These are phyloP conservation scores for Echinosophora koreensis DNA, from an alignment of 306 rosid genomes.

Conservation along the genomic window DNA sequence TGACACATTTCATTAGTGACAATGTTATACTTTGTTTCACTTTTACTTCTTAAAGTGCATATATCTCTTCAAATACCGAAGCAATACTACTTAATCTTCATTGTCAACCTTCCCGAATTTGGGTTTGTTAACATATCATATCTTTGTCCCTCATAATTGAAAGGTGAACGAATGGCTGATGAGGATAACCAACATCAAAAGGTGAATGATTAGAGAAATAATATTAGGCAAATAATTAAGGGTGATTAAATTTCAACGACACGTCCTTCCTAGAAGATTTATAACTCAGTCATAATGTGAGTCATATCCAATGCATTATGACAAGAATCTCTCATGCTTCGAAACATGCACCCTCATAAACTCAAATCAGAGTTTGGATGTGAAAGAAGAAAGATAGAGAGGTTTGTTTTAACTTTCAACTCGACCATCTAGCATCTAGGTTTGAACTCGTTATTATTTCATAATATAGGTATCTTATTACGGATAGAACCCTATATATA, in stretches of 20 bases:
- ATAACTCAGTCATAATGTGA: neutral
- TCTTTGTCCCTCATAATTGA: neutral
- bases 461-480: no score
- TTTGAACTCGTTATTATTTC: no score
- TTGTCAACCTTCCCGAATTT: neutral
- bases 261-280: neutral
- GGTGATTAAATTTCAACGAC: neutral
- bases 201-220: slow-evolving; percentile 3
- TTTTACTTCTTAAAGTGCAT: no score
- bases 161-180: neutral
- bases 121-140: neutral
- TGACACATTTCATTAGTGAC: neutral
- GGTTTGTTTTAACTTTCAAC: no score
- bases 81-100: neutral
- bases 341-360: neutral
- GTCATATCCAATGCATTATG: neutral
- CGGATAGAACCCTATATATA: neutral
- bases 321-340: neutral
- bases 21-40: neutral
- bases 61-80: neutral
- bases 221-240: neutral
- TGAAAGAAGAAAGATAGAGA: no score
- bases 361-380: no score
- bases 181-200: neutral
- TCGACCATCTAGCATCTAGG: no score